Conservation (phyloP, 2,329 filamentous ascomycete species). For the Grosmannia huntii region DNA sequence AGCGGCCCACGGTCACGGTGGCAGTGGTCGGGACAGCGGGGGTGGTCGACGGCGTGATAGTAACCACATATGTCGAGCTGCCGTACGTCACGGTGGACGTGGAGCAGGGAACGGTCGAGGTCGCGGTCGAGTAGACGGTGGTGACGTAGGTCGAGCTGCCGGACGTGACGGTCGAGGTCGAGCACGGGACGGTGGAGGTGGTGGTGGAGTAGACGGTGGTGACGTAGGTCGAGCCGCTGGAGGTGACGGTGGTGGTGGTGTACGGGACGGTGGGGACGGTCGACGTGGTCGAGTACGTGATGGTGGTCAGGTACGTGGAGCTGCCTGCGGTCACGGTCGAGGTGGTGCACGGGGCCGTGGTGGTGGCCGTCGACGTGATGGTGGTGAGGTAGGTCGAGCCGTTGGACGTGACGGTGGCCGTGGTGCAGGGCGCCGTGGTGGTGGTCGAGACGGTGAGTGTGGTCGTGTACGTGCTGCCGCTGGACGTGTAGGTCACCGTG, state of each 20-base stretch:
- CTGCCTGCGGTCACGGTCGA: background rate
- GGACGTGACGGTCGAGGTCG: background rate
- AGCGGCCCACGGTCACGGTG: background rate
- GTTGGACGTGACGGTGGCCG: background rate
- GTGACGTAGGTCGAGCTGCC: background rate
- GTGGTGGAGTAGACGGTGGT: background rate
- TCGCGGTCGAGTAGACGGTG: background rate
- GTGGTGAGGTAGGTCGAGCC: background rate
- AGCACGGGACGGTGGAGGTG: background rate
- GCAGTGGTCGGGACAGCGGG: background rate
- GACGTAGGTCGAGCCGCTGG: background rate
- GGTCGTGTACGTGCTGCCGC: background rate
- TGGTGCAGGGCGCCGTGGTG: constrained; percentile 4
- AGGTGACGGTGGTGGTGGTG: constrained; percentile 1
- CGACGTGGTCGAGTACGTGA: background rate
- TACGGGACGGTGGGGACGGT: background rate
- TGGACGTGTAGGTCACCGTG: background rate
- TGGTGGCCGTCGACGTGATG: background rate
- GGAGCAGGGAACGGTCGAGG: background rate
- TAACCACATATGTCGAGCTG: background rate
- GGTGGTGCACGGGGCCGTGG: background rate
- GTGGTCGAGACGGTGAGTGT: background rate
- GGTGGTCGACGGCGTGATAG: background rate
- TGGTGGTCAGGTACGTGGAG: background rate
- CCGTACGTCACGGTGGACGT: background rate